Evolutionary conservation across 805 yeast species (phyloP).

Genomic region (Helenozyma baotianmanensis): DNA sequence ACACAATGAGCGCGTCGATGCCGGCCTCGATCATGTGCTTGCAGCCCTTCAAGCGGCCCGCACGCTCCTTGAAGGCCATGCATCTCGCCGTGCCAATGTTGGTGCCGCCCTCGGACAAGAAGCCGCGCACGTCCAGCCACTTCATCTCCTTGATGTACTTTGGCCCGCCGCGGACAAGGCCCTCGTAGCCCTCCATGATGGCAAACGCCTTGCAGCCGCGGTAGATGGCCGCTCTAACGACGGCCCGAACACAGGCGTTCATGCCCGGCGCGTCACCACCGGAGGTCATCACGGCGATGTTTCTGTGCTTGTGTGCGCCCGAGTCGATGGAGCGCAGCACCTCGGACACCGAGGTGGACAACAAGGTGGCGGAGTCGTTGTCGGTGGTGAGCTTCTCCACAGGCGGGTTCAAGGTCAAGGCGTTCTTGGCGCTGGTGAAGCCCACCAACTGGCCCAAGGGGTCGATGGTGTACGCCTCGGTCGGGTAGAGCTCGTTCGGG

Average conservation of each 20-base stretch:
- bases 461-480: conserved; percentile 67
- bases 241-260: conserved; percentile 74
- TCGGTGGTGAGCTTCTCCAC: conserved; percentile 22
- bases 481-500: conserved; percentile 73
- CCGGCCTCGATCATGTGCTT: conserved; percentile 64
- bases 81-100: conserved; percentile 77
- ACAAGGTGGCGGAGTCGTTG: conserved; percentile 3
- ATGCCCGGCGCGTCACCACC: conserved; percentile 84
- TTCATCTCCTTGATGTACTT: conserved; percentile 51
- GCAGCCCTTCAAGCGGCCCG: conserved; percentile 62
- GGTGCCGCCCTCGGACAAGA: conserved; percentile 70
- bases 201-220: conserved; percentile 64
- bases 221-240: conserved; percentile 62
- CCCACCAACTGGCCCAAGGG: conserved; percentile 84
- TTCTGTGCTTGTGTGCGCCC: conserved; percentile 25
- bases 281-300: conserved; percentile 72
- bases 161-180: conserved; percentile 63
- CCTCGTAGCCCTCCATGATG: conserved; percentile 71
- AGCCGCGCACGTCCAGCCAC: conserved; percentile 73
- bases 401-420: conserved; percentile 50
- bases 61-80: conserved; percentile 59
- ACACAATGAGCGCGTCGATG: conserved; percentile 72
- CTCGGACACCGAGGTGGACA: conserved; percentile 11
- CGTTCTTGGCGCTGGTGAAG: conserved; percentile 59
- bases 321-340: not conserved